Percentiles rank a stretch among this genome's conserved stretches.
These are phyloP conservation scores for Gracilaria domingensis DNA, from an alignment of 23 red algal genomes.

Conservation along the genomic window DNA sequence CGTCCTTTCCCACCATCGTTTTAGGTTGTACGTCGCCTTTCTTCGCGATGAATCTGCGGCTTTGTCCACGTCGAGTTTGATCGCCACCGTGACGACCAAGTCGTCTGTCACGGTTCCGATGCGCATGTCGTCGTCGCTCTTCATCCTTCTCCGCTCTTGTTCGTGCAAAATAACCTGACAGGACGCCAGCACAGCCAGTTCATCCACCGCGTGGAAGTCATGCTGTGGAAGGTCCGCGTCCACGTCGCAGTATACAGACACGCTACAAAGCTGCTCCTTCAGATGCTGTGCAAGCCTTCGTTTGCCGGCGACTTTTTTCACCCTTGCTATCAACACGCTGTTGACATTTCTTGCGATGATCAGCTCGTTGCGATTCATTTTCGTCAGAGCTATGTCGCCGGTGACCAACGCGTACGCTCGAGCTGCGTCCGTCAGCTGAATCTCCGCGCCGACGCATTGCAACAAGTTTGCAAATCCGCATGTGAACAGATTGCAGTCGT, in stretches of 20 bases:
- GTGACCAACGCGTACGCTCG: not conserved
- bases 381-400: not conserved
- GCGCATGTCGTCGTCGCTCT: not conserved
- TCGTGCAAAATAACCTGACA: too few species aligned
- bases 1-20: not conserved
- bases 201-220: not conserved
- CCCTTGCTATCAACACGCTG: not conserved
- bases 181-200: not conserved
- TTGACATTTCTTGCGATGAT: not conserved
- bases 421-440: not conserved
- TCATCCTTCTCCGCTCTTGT: not conserved
- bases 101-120: not conserved
- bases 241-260: not conserved
- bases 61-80: not conserved
- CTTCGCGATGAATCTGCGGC: not conserved
- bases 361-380: not conserved
- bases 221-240: not conserved
- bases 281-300: not conserved
- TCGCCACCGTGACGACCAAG: not conserved
- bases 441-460: not conserved
- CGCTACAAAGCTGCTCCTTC: not conserved
- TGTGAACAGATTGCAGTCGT: not conserved
- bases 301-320: not conserved
- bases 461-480: not conserved
- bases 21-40: not conserved